Base-by-base conservation (phyloP, 2,329 filamentous ascomycete species). In the Coleophoma eucalyptorum region DNA sequence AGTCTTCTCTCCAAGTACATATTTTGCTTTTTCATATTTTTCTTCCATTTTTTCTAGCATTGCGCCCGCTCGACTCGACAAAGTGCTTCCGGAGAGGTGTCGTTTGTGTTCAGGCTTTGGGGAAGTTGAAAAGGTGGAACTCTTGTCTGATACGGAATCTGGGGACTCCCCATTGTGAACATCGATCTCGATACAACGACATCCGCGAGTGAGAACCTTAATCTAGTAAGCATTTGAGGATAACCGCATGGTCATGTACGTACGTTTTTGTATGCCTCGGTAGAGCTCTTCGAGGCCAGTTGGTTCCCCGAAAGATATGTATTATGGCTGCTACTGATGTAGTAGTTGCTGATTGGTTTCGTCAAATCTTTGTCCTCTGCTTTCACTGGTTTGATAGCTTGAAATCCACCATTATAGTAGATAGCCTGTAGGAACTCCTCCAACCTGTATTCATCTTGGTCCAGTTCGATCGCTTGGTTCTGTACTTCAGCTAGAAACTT, bases 251-350 rank as follows among this genome's bases (percentile, higher is more conserved):
- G 26, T 26, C 5, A 26, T 26, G 10, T 26, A 26, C 83, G 63
- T 65, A 89, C 89, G 64, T 84, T 82, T 59, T 79, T 86, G 69
- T 97, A 97, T 12, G 87, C 83, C 50, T 91, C 84, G 0, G 86
- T 83, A 26, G 87, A 90, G 53, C 89, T 87, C 53, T 83, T 82
- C 43, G 90, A 90, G 53, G 83, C 85, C 38, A 94, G 76, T 69
- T 97, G 93, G 62, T 96, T 91, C 2, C 92, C 92, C 2, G 86
- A 85, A 40, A 96, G 75, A 67, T 96, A 97, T 0, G 92, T 97
- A 66, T 97, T 97, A 73, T 97, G 92, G 64, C 90, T 96, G 58
- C 90, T 95, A 55, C 87, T 96, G 66, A 97, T 92, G 68, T 90
- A 97, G 72, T 97, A 97, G 65, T 95, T 90, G 55, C 62, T 67